Evolutionary conservation across 1,284 basidiomycete genomes (phyloP).

Genomic region (Ganoderma boninense): DNA sequence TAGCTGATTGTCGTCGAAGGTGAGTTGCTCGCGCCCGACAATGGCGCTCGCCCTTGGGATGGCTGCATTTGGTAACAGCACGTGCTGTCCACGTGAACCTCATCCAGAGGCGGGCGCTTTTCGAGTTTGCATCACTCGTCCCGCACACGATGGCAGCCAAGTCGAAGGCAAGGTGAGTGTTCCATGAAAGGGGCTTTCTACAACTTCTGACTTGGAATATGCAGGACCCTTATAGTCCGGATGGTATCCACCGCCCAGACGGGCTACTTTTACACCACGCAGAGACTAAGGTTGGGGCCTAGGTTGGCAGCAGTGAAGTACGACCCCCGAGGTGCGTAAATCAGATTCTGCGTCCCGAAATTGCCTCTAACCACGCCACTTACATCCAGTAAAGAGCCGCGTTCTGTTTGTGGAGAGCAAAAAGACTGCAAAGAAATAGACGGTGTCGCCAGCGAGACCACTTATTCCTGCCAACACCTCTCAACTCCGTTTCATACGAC

Average conservation of each 20-base stretch:
- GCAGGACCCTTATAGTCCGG: constrained; percentile 84
- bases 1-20: background rate
- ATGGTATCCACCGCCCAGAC: constrained; percentile 91
- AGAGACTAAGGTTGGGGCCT: constrained; percentile 73
- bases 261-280: constrained; percentile 89
- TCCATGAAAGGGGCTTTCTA: background rate
- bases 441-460: background rate
- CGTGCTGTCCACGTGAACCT: background rate
- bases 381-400: constrained; percentile 64
- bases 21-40: background rate
- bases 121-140: too few species aligned
- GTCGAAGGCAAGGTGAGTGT: constrained; percentile 60
- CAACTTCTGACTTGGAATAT: background rate
- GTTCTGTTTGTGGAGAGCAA: constrained; percentile 85
- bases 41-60: too few species aligned
- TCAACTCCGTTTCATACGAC: background rate
- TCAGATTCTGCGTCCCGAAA: background rate
- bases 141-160: constrained; percentile 51
- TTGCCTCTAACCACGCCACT: background rate
- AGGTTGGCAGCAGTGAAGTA: constrained; percentile 89
- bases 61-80: background rate
- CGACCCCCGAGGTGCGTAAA: constrained; percentile 78
- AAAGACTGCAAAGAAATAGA: constrained; percentile 64
- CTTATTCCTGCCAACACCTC: background rate
- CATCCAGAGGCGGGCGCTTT: background rate